Base-by-base conservation (phyloP, 306 rosid genomes). In the Rosa multiflora region DNA sequence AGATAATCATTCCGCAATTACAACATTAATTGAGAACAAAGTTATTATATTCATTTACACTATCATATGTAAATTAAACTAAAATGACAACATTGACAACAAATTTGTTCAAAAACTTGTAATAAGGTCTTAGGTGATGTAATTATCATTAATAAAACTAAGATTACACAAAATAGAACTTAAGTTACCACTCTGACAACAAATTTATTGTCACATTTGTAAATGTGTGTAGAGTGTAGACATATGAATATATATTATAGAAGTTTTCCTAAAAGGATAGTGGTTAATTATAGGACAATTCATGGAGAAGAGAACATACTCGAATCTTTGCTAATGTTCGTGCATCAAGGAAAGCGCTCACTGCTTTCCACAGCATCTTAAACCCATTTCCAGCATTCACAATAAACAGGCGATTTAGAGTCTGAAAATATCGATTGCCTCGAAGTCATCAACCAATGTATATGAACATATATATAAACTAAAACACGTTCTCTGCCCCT, bases 331-430 rank as follows among this genome's bases (percentile, higher is more conserved):
- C 80, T n/a, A 86, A 79, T 37, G 99, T 92, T 20, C 97, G 92
- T 64, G 82, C 77, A 62, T 91, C 93, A 23, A 94, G 86, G 86
- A 94, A 91, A 73, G 97, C 81, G 80, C 59, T 91, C 44, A 94
- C 74, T 32, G 88, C 95, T 83, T 91, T 94, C 99, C 99, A 94
- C 81, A 94, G 83, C 82, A 92, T 83, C 76, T 70, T 90, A 72
- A 94, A 94, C 15, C 97, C 95, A 40, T 92, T 88, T 76, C 97
- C 99, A 32, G 99, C 99, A 80, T 94, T 94, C 67, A 94, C 80
- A 72, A 94, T 92, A 53, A 88, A 91, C 43, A 94, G 88, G 71
- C 62, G 86, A 84, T 94, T 80, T 71, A 94, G 78, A 70, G 97
- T 94, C 99, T 94, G 97, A 76, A 20, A 82, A 51, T 43, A 68